Evolutionary conservation across 2,329 filamentous ascomycete genomes (phyloP), one percentile per base, ranked within the genome.

Genomic region (Purpureocillium takamizusanense): DNA sequence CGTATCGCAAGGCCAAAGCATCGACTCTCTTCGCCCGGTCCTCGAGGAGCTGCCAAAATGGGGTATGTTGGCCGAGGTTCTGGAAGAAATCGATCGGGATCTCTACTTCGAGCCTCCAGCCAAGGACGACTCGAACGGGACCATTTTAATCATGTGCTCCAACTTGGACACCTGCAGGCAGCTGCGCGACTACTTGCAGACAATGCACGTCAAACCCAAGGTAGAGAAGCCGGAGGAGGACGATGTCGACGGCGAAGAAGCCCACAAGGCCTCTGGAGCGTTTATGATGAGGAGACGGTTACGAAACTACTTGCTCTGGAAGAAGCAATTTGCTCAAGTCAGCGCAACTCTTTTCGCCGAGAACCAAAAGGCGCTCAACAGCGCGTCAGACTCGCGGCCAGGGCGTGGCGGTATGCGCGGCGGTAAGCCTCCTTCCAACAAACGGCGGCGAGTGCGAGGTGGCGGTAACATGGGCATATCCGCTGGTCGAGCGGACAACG

Each of bases 11-110:
- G 59, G 69, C 31, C 62, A 64, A 13, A 54, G 67, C 53, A 53
- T 77, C 47, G 60, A 87, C 48, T 76, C 81, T 1, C 65, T 95
- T 7, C 72, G 78, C 4, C 86, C 90, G 1, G 83, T 94, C 1
- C 72, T 98, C 2, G 92, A 98, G 60, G 89, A 95, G 56, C 81
- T 94, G 49, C 92, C 92, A 3, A 98, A 98, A 57, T 98, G 92
- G 92, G 71, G 72, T 18, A 69, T 95, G 13, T 67, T 98, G 14
- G 83, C 86, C n/a, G 88, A 95, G 40, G 81, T 95, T 1, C 65
- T 98, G 4, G 83, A 90, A 46, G 92, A 98, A 60, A 95, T 98
- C 49, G 92, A 97, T 52, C 78, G 82, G 38, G 89, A 95, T 52
- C 71, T 87, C 13, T 92, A 94, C 56, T 82, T 94, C 52, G 89